Evolutionary conservation across 2,329 filamentous ascomycete genomes (phyloP), one percentile per base, ranked within the genome.

Genomic region (Fonsecaea pedrosoi): DNA sequence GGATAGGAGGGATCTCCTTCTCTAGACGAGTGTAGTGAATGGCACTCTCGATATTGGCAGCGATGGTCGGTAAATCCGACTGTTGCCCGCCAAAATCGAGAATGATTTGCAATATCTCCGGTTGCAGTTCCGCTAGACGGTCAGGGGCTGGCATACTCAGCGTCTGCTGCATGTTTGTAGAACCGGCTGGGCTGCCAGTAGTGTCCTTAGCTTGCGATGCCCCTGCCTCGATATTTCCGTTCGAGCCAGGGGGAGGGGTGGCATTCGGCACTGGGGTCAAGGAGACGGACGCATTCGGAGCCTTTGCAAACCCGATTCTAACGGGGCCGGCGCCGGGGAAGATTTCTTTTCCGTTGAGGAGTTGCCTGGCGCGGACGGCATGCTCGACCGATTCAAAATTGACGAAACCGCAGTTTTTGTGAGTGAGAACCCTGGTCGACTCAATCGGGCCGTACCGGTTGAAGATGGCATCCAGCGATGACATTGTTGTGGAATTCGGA

Each of bases 351-450:
- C 93, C 93, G 75, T 98, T 98, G 80, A 97, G 89, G 76, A 89
- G 86, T 13, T 89, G 89, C 78, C 94, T 96, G 15, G 95, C 95
- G 67, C 92, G 89, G 45, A 97, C 89, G 64, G 95, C 95, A 76
- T 92, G 96, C 71, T 98, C 94, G 35, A 95, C 82, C 66, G 88
- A 90, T 79, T 98, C 93, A 75, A 97, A 99, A 79, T 99, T 99
- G 76, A 99, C 94, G 74, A 99, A 99, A 2, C 94, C 95, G 77
- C 95, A 99, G 80, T 97, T 98, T 85, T 99, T 99, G 83, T 99
- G 93, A 0, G 95, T 98, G 69, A 99, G 84, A 4, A 99, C 95
- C 70, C 95, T 87, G 34, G 92, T 94, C 3, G 94, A 97, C 71
- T 95, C 86, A 70, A 99, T 97, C 2, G 90, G 86, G 9, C 95